Base-by-base conservation (phyloP, 2,329 filamentous ascomycete genomes). In the Aplosporella prunicola region DNA sequence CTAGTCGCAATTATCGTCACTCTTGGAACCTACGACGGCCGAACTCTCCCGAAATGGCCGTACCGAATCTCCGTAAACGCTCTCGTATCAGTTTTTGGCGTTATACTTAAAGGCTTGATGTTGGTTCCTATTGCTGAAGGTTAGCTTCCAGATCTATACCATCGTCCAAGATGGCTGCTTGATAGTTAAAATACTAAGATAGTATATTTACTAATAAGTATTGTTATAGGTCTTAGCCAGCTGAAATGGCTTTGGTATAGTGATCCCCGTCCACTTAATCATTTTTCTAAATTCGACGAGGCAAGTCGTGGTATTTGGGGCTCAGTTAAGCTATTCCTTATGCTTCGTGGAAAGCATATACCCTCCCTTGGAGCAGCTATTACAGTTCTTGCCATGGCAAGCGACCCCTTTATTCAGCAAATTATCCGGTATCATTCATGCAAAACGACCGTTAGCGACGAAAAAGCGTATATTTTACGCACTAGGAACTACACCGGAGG, bases 181-280 rank as follows among this genome's bases (percentile, higher is more conserved):
- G n/a, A n/a, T n/a, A n/a, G n/a, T n/a, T n/a, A n/a, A n/a, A 6
- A 5, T 17, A 7, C 15, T 13, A 7, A 13, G 5, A 2, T 11
- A 11, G 2, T 2, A 15, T 11, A 17, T 9, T 11, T 6, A 18
- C 31, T 33, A 25, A 33, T 15, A 14, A 8, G 7, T 6, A 9
- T 23, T 15, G 11, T 6, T 9, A 10, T 15, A 33, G 31, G 20
- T 6, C 14, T 33, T 9, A 33, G 31, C 9, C 31, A 33, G 14
- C 11, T 33, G 20, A 33, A 33, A 11, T 33, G 31, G 31, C 18
- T 22, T n/a, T 33, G 31, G 31, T 33, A 33, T 22, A 33, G n/a
- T 5, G 20, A 33, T 5, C 14, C 31, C 3, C 31, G 16, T 4
- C 31, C 31, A 10, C 31, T 33, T 11, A n/a, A 33, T 23, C 20